A percentile compares a stretch with the other conserved stretches of the same genome.
phyloP scores from a whole-genome alignment of 1,284 basidiomycete genomes.

The Baeospora myosura region DNA sequence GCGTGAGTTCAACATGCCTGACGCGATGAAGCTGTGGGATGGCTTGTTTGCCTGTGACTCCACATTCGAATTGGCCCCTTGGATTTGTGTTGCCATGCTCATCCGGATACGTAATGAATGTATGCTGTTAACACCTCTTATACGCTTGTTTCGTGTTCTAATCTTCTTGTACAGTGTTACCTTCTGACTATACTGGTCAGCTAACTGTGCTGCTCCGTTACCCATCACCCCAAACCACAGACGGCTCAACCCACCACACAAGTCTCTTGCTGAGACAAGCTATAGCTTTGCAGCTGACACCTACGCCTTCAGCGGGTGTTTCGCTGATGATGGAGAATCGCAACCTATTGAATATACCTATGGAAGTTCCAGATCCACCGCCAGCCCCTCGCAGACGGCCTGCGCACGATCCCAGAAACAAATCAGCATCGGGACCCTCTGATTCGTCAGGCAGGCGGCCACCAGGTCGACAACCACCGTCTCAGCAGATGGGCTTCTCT shows the following conservation, averaged over 20 bases:
- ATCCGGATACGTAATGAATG: constrained; percentile 82
- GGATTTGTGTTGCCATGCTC: constrained; percentile 88
- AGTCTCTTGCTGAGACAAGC: constrained; percentile 78
- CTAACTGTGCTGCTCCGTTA: constrained; percentile 81
- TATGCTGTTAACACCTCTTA: constrained; percentile 30
- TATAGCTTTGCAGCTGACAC: constrained; percentile 66
- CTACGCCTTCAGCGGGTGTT: constrained; percentile 65
- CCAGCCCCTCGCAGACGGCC: constrained; percentile 36
- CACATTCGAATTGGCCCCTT: constrained; percentile 65
- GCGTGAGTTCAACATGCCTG: constrained; percentile 72
- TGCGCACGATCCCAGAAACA: constrained; percentile 9
- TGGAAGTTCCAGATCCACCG: constrained; percentile 53
- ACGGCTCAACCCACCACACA: constrained; percentile 42
- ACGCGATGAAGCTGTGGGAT: constrained; percentile 84
- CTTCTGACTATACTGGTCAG: constrained; percentile 78
- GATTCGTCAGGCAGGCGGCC: too few relatives aligned
- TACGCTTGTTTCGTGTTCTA: constrained; percentile 12
- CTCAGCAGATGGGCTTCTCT: constrained; percentile 45
- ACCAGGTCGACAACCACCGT: constrained; percentile 29
- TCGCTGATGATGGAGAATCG: constrained; percentile 76
- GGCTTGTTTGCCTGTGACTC: constrained; percentile 82
- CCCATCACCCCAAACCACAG: constrained; percentile 43
- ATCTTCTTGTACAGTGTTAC: constrained; percentile 64
- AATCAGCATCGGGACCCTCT: too few relatives aligned
- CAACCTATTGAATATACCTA: constrained; percentile 64